These are phyloP conservation scores for Zoysia japonica DNA, from an alignment of 176 grass and related monocot species.

Conservation along the genomic window DNA sequence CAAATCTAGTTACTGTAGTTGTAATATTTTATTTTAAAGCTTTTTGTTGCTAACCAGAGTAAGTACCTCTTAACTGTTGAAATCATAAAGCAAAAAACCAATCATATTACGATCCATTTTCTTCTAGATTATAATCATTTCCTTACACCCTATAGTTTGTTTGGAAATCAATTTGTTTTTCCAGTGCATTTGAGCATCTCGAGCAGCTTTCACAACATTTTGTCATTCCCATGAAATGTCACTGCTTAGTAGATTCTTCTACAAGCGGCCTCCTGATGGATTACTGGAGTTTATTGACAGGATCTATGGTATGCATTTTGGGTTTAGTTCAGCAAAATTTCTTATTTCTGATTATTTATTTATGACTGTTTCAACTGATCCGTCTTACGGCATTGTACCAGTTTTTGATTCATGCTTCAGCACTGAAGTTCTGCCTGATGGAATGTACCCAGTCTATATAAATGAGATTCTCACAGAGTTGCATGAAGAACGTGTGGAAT, in stretches of 20 bases:
- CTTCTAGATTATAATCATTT: not conserved
- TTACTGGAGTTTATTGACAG: slow-evolving; percentile 91
- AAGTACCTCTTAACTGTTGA: not conserved
- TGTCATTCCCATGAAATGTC: slow-evolving; percentile 76
- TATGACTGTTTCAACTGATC: slow-evolving; percentile 28
- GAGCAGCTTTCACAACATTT: slow-evolving; percentile 26
- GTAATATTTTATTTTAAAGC: not conserved
- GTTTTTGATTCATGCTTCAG: slow-evolving; percentile 99
- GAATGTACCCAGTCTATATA: slow-evolving; percentile 88
- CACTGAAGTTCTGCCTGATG: slow-evolving; percentile 85
- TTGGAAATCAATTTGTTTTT: slow-evolving; percentile 19
- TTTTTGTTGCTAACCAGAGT: not conserved
- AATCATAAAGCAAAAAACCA: not conserved
- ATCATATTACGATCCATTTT: slow-evolving; percentile 7
- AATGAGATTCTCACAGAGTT: slow-evolving; percentile 80
- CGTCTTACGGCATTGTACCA: slow-evolving; percentile 50
- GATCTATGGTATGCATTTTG: slow-evolving; percentile 68
- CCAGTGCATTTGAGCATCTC: slow-evolving; percentile 19
- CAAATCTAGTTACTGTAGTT: not conserved
- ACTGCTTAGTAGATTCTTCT: slow-evolving; percentile 99
- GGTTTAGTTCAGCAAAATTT: slow-evolving; percentile 4
- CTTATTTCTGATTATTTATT: not conserved
- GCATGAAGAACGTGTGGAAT: slow-evolving; percentile 77
- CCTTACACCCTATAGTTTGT: slow-evolving; percentile 13
- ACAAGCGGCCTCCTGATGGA: slow-evolving; percentile 95